These are phyloP conservation scores for Colletotrichum spaethianum DNA, from an alignment of 2,329 filamentous ascomycete genomes.

Conservation along the genomic window DNA sequence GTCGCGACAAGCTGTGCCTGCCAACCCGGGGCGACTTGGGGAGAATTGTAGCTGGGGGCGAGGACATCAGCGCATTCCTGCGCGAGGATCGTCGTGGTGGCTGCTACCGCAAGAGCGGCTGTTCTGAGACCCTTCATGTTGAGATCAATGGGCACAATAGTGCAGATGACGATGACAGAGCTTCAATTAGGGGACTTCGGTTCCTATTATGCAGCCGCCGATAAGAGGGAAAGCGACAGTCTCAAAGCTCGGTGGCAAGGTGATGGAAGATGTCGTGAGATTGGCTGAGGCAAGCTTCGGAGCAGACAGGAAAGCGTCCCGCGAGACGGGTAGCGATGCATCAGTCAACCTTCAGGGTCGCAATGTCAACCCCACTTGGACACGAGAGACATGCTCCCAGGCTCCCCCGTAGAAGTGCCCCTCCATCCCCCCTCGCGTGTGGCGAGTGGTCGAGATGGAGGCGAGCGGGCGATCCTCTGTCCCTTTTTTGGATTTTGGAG, in stretches of 20 bases:
- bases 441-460: conserved; percentile 28
- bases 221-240: background rate
- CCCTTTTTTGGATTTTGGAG: conserved; percentile 16
- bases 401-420: background rate
- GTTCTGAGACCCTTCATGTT: conserved; percentile 34
- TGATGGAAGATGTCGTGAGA: conserved; percentile 1
- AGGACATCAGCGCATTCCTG: conserved; percentile 54
- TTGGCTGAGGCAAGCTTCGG: background rate
- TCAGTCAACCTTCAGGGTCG: conserved; percentile 6
- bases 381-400: conserved; percentile 2
- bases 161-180: background rate
- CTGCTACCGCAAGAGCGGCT: conserved; percentile 15
- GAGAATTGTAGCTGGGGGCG: conserved; percentile 52
- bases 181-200: background rate
- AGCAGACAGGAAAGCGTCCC: background rate
- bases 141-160: background rate
- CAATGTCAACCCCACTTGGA: conserved; percentile 23
- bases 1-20: conserved; percentile 59
- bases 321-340: conserved; percentile 9
- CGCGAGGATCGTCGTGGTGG: conserved; percentile 27
- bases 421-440: background rate
- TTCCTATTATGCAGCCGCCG: background rate
- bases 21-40: conserved; percentile 59
- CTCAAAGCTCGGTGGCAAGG: conserved; percentile 6
- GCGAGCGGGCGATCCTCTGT: conserved; percentile 24